These are phyloP conservation scores for Rubroboletus pulcherrimus DNA, from an alignment of 768 basidiomycete species.

Conservation along the genomic window DNA sequence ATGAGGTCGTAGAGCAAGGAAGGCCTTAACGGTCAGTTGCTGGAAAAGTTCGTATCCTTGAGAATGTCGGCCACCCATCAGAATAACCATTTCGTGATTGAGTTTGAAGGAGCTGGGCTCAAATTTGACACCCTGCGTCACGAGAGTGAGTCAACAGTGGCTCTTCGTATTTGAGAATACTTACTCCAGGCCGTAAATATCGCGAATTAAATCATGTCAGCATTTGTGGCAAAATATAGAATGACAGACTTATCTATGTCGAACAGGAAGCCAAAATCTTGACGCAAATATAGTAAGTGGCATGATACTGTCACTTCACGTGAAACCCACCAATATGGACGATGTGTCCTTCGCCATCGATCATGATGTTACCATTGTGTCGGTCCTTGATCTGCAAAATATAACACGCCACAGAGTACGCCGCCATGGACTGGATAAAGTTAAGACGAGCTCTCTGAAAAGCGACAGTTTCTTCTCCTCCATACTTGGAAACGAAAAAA, in stretches of 20 bases:
- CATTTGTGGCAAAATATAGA: conserved; percentile 7
- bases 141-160: conserved; percentile 5
- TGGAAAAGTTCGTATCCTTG: conserved; percentile 95
- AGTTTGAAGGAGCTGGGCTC: conserved; percentile 98
- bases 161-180: conserved; percentile 17
- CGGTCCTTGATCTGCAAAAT: conserved; percentile 98
- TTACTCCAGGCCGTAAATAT: conserved; percentile 56
- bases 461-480: conserved; percentile 79
- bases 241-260: conserved; percentile 88
- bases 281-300: conserved; percentile 9
- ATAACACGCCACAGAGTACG: conserved; percentile 97
- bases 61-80: conserved; percentile 95
- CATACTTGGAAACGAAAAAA: conserved; percentile 93
- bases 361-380: conserved; percentile 99
- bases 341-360: conserved; percentile 96
- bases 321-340: conserved; percentile 79
- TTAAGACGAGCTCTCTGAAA: conserved; percentile 93
- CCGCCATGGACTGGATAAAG: conserved; percentile 99
- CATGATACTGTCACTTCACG: neutral
- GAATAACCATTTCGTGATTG: conserved; percentile 95
- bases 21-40: conserved; percentile 91
- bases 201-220: conserved; percentile 27
- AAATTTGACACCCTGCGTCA: conserved; percentile 88
- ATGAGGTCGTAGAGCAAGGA: conserved; percentile 93
- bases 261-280: conserved; percentile 94